Evolutionary conservation across 2,329 filamentous ascomycete species (phyloP), one percentile per base, ranked within the genome.

Genomic region (Ciborinia camelliae): DNA sequence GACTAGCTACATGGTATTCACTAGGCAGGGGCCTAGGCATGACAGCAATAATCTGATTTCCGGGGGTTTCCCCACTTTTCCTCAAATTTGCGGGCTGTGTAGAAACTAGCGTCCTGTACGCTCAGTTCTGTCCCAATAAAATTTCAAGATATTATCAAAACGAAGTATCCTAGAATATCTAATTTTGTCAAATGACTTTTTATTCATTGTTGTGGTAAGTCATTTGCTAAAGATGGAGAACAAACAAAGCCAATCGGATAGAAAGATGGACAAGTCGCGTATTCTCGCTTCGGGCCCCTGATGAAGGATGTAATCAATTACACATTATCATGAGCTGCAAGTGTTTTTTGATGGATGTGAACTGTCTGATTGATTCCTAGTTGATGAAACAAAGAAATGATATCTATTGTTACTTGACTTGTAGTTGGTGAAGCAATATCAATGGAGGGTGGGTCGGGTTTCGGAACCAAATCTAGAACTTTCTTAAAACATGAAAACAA

Each of bases 251-350:
- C 30, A 52, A n/a, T 52, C 4, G 10, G 30, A 23, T 20, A 53
- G 30, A 35, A 37, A 52, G 5, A 6, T 37, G 10, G 43, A 48
- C 45, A 6, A 5, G 20, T 53, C 50, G 50, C 26, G 10, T 53
- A 53, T 35, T 53, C 20, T 53, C 50, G 50, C 50, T 53, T 53
- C 50, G 30, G 26, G 10, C 30, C 50, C 50, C 30, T 53, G 20
- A 37, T 53, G 20, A 35, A 53, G 50, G 30, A 23, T 15, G 10
- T 6, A 7, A 30, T 23, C 2, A 35, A 52, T 37, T 35, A 15
- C 10, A 37, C 35, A 20, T 10, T 37, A 14, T 7, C 5, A 23
- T 53, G 5, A 37, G 15, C 1, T 7, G 2, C 20, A 15, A 14
- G 23, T n/a, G 26, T 35, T 3, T 23, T 23, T 23, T 23, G 10